Conservation (phyloP, 1,284 basidiomycete genomes). For the Leccinum ponderosum region DNA sequence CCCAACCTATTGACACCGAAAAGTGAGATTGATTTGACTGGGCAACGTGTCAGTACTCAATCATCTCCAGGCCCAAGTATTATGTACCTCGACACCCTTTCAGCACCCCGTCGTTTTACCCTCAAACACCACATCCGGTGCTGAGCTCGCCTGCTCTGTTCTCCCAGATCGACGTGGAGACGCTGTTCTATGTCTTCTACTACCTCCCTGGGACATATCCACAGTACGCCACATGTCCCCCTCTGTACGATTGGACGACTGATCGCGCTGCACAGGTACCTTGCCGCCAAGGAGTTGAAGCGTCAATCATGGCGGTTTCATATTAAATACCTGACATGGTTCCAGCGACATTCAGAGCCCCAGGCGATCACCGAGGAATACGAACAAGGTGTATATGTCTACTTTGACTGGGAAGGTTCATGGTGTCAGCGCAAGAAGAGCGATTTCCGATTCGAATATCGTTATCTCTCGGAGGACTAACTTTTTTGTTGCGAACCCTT, state of each 20-base stretch:
- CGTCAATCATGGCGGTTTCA: constrained; percentile 99
- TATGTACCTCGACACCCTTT: constrained; percentile 95
- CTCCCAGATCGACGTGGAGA: constrained; percentile 94
- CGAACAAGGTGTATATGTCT: constrained; percentile 97
- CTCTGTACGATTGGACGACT: constrained; percentile 7
- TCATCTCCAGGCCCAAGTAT: constrained; percentile 78
- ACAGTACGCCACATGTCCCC: constrained; percentile 59
- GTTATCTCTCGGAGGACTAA: constrained; percentile 87
- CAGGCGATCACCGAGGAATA: constrained; percentile 99
- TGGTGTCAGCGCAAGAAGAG: constrained; percentile 99
- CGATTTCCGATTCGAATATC: constrained; percentile 96
- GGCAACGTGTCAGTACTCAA: constrained; percentile 10
- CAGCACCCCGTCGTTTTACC: constrained; percentile 93
- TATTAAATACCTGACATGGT: constrained; percentile 99
- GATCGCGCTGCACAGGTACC: constrained; percentile 57
- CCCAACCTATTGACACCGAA: constrained; percentile 93
- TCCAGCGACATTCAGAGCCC: constrained; percentile 98
- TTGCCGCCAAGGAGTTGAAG: constrained; percentile 97
- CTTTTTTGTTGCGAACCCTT: neutral
- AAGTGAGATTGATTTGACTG: constrained; percentile 57
- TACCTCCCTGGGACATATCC: constrained; percentile 97
- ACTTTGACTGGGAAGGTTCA: constrained; percentile 96
- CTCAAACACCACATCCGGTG: constrained; percentile 82
- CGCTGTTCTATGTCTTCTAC: constrained; percentile 99
- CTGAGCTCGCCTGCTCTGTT: constrained; percentile 89